These are phyloP conservation scores for Isoetes taiwanensis DNA, from an alignment of 75 land plant genomes.

Conservation along the genomic window DNA sequence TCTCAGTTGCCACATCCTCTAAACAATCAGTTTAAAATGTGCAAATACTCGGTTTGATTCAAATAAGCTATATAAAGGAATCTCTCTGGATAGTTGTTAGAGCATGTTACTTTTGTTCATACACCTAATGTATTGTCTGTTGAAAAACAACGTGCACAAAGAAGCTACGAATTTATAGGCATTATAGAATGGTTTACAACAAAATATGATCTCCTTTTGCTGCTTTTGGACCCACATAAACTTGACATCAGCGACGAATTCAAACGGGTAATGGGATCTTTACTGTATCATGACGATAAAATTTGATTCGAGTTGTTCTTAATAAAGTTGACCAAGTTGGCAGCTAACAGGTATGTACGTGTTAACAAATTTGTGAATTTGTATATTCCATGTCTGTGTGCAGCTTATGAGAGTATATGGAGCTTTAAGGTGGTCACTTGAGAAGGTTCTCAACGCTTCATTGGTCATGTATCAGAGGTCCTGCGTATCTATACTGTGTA, in stretches of 20 bases:
- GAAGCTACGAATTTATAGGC: neutral
- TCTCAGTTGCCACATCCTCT: too few relatives aligned
- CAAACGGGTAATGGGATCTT: neutral
- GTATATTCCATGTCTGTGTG: too few relatives aligned
- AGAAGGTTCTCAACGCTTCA: too few relatives aligned
- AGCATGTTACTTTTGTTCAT: slow-evolving; percentile 1
- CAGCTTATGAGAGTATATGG: too few relatives aligned
- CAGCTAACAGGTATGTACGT: slow-evolving; percentile 4
- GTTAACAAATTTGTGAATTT: too few relatives aligned
- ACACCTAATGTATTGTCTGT: neutral
- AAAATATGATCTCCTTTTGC: neutral
- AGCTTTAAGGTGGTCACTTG: too few relatives aligned
- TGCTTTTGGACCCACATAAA: neutral
- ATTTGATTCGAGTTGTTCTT: slow-evolving; percentile 1
- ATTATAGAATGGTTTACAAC: neutral
- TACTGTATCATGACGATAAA: neutral
- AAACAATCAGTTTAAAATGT: too few relatives aligned
- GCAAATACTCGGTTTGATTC: too few relatives aligned
- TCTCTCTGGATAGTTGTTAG: slow-evolving; percentile 1
- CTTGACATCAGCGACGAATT: slow-evolving; percentile 4
- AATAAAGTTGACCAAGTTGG: slow-evolving; percentile 1
- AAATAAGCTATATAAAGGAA: too few relatives aligned
- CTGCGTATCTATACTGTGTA: too few relatives aligned
- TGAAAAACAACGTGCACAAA: neutral
- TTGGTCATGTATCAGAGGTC: too few relatives aligned